Conservation (phyloP, 192 early-diverging fungal species). For the Backusella tarrabulga region DNA sequence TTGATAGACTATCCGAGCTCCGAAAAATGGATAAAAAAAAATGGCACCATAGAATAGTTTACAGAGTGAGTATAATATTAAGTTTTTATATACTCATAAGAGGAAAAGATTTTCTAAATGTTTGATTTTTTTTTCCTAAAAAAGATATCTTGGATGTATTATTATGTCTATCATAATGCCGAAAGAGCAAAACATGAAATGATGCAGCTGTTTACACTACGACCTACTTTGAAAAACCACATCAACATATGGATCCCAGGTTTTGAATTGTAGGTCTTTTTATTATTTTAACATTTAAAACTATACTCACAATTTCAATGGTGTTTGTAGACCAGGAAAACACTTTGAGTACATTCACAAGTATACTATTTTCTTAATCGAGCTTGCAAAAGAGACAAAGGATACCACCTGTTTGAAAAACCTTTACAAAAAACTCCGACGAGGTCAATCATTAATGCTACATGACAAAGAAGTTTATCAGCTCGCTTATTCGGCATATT, state of each 20-base stretch:
- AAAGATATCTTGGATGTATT: slow-evolving; percentile 65
- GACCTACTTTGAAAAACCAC: slow-evolving; percentile 50
- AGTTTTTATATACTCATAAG: neutral
- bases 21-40: slow-evolving; percentile 60
- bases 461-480: slow-evolving; percentile 55
- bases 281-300: neutral
- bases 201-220: slow-evolving; percentile 58
- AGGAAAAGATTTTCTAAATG: neutral
- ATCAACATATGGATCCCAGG: slow-evolving; percentile 78
- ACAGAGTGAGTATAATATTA: slow-evolving; percentile 45
- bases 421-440: slow-evolving; percentile 55
- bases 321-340: slow-evolving; percentile 55
- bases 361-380: slow-evolving; percentile 63
- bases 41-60: slow-evolving; percentile 72
- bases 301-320: neutral
- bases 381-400: slow-evolving; percentile 52
- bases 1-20: slow-evolving; percentile 47
- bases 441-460: slow-evolving; percentile 47
- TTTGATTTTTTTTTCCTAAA: neutral
- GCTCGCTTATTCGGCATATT: slow-evolving; percentile 41
- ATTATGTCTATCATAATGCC: slow-evolving; percentile 53
- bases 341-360: slow-evolving; percentile 74
- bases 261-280: slow-evolving; percentile 62
- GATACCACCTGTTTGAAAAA: slow-evolving; percentile 58
- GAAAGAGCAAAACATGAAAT: slow-evolving; percentile 60